Base-by-base conservation (phyloP, 306 rosid genomes). In the Abrus precatorius region DNA sequence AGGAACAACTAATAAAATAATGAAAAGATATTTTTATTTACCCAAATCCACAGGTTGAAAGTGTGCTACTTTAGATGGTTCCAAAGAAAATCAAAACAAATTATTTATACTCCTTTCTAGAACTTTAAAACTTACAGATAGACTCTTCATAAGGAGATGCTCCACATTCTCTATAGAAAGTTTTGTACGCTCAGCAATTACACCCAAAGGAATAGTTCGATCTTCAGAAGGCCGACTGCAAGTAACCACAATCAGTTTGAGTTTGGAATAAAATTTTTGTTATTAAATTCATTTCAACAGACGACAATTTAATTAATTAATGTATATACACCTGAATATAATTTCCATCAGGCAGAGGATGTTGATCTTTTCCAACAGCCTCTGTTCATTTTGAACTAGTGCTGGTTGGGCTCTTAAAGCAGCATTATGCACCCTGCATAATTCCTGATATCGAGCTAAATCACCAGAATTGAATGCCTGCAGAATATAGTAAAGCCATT, bases 311-410 rank as follows among this genome's bases (percentile, higher is more conserved):
- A 8, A 76, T 4, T 43, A 76, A 48, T 66, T 6, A 50, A 65
- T 28, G 75, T 11, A 71, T 30, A 41, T 52, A 49, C 87, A 91
- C 99, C 99, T 96, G 92, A 96, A 96, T 82, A 96, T 96, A 76
- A 96, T 96, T 87, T 93, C 99, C 98, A 96, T 96, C 90, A 96
- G 89, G 86, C 99, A 96, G 75, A 96, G 96, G 84, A 96, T 96
- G 82, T 96, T 96, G 49, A 96, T 92, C 92, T 96, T 96, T 74
- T 96, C 99, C 85, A 93, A 80, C 71, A 96, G 89, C 84, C 81
- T 96, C 84, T 93, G 85, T 80, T 96, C 99, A 52, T 96, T 96
- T 72, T 88, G 97, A 76, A 93, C 98, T 52, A 96, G 78, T 38
- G 99, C 97, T 1, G 99, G 99, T 75, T 96, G 99, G 47, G 98